Evolutionary conservation across 371 early-diverging fungal species (phyloP).

Genomic region (Lichtheimia hyalospora): DNA sequence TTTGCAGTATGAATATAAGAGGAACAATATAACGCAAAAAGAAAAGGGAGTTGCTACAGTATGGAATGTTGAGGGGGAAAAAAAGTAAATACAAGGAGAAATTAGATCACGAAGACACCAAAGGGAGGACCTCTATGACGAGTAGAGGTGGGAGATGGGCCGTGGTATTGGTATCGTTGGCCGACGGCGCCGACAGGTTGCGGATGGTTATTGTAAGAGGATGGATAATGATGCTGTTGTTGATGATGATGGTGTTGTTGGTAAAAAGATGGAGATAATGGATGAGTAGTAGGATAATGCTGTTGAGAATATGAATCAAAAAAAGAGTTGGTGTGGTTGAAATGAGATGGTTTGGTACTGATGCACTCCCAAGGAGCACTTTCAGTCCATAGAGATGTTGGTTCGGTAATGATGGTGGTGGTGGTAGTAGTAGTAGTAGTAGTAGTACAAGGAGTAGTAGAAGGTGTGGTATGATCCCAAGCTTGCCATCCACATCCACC

Average conservation of each 20-base stretch:
- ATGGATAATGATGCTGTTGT: background rate
- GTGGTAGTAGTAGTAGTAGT: background rate
- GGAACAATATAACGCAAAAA: no score
- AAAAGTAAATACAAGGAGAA: background rate
- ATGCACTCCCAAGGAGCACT: conserved; percentile 3
- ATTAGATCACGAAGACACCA: conserved; percentile 11
- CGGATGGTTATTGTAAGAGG: background rate
- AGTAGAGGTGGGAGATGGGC: background rate
- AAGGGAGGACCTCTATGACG: conserved; percentile 3
- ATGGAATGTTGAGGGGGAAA: background rate
- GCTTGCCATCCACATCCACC: conserved; percentile 27
- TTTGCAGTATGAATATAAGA: no score
- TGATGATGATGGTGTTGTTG: background rate
- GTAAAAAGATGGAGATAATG: background rate
- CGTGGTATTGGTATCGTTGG: background rate
- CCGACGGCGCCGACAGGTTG: conserved; percentile 1
- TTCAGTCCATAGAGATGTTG: background rate
- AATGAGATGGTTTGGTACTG: background rate
- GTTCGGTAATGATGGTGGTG: no score
- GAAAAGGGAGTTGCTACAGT: no score
- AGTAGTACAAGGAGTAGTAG: background rate
- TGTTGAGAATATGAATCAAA: background rate
- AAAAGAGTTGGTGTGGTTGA: background rate
- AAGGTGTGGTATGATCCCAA: background rate
- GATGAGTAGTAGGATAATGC: background rate